Conservation (phyloP, 192 early-diverging fungal species). For the Mortierella alpina region DNA sequence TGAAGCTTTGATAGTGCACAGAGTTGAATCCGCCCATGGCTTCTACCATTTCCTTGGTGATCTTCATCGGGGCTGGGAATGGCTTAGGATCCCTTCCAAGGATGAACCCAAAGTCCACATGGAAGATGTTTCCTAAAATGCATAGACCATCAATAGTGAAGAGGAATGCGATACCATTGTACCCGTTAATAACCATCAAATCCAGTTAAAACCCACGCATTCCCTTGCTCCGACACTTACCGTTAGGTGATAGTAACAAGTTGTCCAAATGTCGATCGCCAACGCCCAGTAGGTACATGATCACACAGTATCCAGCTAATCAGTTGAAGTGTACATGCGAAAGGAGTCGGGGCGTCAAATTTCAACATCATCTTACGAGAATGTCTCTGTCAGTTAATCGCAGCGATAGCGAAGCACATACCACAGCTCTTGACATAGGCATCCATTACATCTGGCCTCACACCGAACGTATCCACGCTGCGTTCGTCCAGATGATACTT, state of each 20-base stretch:
- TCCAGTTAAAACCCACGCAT: neutral
- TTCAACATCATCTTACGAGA: neutral
- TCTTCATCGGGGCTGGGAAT: slow-evolving; percentile 99
- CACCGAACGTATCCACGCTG: slow-evolving; percentile 68
- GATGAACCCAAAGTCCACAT: slow-evolving; percentile 99
- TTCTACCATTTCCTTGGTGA: slow-evolving; percentile 99
- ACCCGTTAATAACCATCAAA: neutral
- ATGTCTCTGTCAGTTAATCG: slow-evolving; percentile 1
- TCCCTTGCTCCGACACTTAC: slow-evolving; percentile 44
- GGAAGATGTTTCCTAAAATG: slow-evolving; percentile 84
- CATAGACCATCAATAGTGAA: neutral
- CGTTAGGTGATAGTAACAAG: slow-evolving; percentile 86
- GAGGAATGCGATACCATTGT: neutral
- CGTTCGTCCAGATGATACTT: slow-evolving; percentile 76
- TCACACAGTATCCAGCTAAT: slow-evolving; percentile 97
- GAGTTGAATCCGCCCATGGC: slow-evolving; percentile 97
- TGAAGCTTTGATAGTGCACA: slow-evolving; percentile 90
- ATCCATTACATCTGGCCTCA: slow-evolving; percentile 87
- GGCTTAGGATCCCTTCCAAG: slow-evolving; percentile 99
- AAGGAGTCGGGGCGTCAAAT: neutral
- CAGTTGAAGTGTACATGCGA: no score
- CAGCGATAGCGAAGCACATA: slow-evolving; percentile 38
- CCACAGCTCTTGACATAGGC: slow-evolving; percentile 96
- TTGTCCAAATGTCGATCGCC: slow-evolving; percentile 99
- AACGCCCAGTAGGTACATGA: slow-evolving; percentile 97